Evolutionary conservation across 371 early-diverging fungal species (phyloP), one percentile per base, ranked within the genome.

Genomic region (Mucor ambiguus): DNA sequence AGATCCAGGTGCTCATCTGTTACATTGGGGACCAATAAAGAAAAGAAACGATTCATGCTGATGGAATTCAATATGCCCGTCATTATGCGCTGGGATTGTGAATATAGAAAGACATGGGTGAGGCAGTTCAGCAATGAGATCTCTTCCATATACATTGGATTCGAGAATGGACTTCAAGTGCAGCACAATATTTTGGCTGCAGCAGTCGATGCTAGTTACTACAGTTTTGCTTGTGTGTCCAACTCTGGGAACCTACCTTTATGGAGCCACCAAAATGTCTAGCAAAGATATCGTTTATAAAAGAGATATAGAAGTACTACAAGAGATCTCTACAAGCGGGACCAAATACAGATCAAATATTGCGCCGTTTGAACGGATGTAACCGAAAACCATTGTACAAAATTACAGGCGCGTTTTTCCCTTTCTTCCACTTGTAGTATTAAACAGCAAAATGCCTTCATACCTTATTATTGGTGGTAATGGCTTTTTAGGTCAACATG

Each of bases 391-490:
- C 18, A 58, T 58, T 58, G 38, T n/a, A 58, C 26, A 58, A 32
- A 3, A 14, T 24, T 4, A 26, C 12, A 52, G 52, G 58, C 58
- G 58, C 58, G 58, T 52, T 48, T 37, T 44, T 35, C n/a, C 33
- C 26, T 49, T 49, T 49, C 33, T 52, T 43, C 43, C 24, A 20
- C 30, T 60, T 60, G 38, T 18, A 48, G 11, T 49, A 35, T n/a
- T 14, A 38, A 38, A 38, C 29, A 43, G 32, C 22, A 65, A 38
- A 37, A 65, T 65, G 66, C 38, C 73, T 67, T 81, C 88, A 35
- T 92, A 88, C 67, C 83, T 96, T 1, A 90, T 96, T 46, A 89
- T 96, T 66, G 96, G 96, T 58, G 96, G 96, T 61, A 90, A 92
- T 66, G 96, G 96, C 28, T 96, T 96, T 71, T 87, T 96, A 33